Percentiles rank a stretch among this genome's conserved stretches.
These are phyloP conservation scores for Westerdykella aurantiaca DNA, from an alignment of 2,329 filamentous ascomycete genomes.

Conservation along the genomic window DNA sequence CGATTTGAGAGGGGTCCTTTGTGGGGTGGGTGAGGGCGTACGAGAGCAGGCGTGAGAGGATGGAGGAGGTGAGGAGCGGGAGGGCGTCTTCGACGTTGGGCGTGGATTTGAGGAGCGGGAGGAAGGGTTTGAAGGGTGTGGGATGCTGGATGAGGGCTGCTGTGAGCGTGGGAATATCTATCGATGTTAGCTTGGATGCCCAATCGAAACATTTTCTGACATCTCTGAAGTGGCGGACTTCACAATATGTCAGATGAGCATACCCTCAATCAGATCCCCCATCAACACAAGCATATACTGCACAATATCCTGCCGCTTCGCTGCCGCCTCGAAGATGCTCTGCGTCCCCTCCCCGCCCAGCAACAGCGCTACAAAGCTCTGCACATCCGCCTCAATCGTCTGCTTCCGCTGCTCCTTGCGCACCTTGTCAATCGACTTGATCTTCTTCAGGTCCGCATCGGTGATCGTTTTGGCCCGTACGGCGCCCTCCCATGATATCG, in stretches of 20 bases:
- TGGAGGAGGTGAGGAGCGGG: conserved; percentile 81
- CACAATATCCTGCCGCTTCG: conserved; percentile 81
- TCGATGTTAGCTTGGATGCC: neutral
- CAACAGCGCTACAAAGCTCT: conserved; percentile 74
- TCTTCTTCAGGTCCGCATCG: conserved; percentile 88
- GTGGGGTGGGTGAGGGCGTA: conserved; percentile 56
- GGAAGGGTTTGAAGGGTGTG: conserved; percentile 69
- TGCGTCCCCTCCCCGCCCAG: conserved; percentile 60
- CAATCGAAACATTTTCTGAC: neutral
- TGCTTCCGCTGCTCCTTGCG: conserved; percentile 85
- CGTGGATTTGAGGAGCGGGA: conserved; percentile 77
- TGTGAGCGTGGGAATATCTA: conserved; percentile 74
- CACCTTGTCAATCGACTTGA: conserved; percentile 94
- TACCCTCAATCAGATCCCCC: conserved; percentile 81
- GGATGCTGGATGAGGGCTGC: conserved; percentile 68
- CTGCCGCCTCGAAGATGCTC: conserved; percentile 74
- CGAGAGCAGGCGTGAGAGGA: conserved; percentile 74
- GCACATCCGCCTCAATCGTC: conserved; percentile 71
- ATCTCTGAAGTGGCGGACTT: too few species aligned
- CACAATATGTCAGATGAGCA: neutral
- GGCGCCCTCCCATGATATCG: conserved; percentile 96
- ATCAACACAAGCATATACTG: conserved; percentile 92
- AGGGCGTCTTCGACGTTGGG: conserved; percentile 80
- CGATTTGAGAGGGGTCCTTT: conserved; percentile 56
- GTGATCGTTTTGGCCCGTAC: conserved; percentile 90